Evolutionary conservation across 306 rosid species (phyloP).

Genomic region (Lathyrus sativus): DNA sequence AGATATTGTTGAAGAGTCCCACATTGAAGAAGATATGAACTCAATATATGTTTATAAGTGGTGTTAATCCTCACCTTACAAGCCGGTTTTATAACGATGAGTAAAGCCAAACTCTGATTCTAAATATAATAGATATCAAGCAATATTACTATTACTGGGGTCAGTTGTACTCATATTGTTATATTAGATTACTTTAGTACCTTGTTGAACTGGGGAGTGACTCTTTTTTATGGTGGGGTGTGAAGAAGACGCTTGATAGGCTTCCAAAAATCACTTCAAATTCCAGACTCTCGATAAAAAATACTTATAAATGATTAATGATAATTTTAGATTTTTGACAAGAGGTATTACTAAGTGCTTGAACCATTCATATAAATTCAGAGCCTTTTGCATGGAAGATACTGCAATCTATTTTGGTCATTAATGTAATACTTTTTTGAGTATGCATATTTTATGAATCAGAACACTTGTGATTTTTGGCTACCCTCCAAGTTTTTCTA

Average conservation of each 20-base stretch:
- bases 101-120: no score
- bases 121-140: background rate
- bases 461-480: background rate
- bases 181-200: background rate
- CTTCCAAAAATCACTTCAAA: background rate
- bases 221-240: background rate
- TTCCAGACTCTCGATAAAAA: conserved; percentile 1
- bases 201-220: conserved; percentile 4
- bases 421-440: no score
- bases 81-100: no score
- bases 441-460: no score
- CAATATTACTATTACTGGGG: background rate
- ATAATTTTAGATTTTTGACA: conserved; percentile 7
- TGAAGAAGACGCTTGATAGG: no score
- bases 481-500: conserved; percentile 50
- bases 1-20: background rate
- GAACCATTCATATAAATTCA: background rate
- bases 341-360: conserved; percentile 1
- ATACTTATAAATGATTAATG: background rate
- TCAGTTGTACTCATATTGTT: background rate
- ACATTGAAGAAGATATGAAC: no score
- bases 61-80: no score
- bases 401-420: no score
- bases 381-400: no score
- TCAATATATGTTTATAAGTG: no score